Conservation (phyloP, 768 basidiomycete genomes). For the Boletus tylopilopsis region DNA sequence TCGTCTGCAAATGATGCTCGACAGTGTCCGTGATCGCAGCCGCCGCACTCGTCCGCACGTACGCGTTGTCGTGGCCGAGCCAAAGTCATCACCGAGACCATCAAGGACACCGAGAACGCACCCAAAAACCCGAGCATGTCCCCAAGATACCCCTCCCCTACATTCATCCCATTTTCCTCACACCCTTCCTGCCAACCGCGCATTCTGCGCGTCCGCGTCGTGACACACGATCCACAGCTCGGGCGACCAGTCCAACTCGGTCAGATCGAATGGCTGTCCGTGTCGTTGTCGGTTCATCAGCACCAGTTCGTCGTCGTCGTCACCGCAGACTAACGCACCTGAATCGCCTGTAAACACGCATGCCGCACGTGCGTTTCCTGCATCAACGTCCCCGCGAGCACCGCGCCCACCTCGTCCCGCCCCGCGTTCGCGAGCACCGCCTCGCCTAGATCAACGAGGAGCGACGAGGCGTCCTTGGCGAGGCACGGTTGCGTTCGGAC, state of each 20-base stretch:
- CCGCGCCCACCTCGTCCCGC: slow-evolving; percentile 21
- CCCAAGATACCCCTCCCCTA: too few relatives aligned
- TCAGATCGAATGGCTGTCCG: slow-evolving; percentile 91
- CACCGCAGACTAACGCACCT: slow-evolving; percentile 44
- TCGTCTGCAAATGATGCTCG: slow-evolving; percentile 57
- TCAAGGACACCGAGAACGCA: slow-evolving; percentile 28
- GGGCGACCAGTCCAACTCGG: slow-evolving; percentile 90
- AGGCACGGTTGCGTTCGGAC: too few relatives aligned
- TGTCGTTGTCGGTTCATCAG: too few relatives aligned
- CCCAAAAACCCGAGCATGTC: slow-evolving; percentile 67
- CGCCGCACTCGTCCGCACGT: slow-evolving; percentile 73
- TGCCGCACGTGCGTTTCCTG: slow-evolving; percentile 50
- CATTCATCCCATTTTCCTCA: too few relatives aligned
- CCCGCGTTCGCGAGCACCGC: slow-evolving; percentile 56
- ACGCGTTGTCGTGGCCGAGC: slow-evolving; percentile 74
- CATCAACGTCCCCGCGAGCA: too few relatives aligned
- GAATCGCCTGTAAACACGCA: slow-evolving; percentile 83
- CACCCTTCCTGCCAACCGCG: too few relatives aligned
- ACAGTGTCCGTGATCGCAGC: slow-evolving; percentile 44
- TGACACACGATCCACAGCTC: slow-evolving; percentile 86
- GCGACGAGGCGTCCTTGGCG: slow-evolving; percentile 38
- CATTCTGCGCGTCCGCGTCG: slow-evolving; percentile 68
- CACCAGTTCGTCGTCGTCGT: too few relatives aligned
- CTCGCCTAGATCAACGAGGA: slow-evolving; percentile 77
- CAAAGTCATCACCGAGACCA: background rate